Evolutionary conservation across 257 asterid species (phyloP).

Genomic region (Jaltomata sinuosa): DNA sequence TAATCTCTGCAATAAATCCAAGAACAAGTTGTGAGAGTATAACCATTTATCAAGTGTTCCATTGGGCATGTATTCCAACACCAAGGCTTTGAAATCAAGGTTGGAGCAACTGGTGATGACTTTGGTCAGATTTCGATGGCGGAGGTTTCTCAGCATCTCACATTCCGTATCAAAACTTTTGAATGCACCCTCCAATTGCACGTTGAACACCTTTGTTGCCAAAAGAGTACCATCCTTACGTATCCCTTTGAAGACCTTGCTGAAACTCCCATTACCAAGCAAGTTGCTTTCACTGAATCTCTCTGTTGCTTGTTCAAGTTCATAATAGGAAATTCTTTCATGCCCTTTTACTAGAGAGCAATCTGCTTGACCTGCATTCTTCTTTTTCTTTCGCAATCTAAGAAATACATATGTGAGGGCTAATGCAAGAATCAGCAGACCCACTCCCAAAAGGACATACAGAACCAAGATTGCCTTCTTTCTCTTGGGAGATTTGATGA

Average conservation of each 20-base stretch:
- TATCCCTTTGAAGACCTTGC: background rate
- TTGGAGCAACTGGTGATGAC: background rate
- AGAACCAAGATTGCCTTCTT: background rate
- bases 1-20: background rate
- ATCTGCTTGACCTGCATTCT: background rate
- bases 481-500: background rate
- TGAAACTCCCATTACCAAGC: background rate
- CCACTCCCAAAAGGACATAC: background rate
- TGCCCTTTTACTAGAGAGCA: background rate
- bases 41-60: background rate
- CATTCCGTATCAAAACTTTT: background rate
- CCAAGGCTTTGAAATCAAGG: background rate
- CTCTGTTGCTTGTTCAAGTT: background rate
- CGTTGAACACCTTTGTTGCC: background rate
- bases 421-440: background rate
- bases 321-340: background rate
- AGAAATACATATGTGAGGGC: background rate
- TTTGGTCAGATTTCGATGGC: background rate
- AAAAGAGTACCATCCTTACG: background rate
- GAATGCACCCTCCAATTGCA: background rate
- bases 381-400: background rate
- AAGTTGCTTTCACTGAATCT: background rate
- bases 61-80: background rate
- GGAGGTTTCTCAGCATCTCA: background rate
- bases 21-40: background rate